Evolutionary conservation across 2,329 filamentous ascomycete species (phyloP).

Genomic region (Bisporella sp.): DNA sequence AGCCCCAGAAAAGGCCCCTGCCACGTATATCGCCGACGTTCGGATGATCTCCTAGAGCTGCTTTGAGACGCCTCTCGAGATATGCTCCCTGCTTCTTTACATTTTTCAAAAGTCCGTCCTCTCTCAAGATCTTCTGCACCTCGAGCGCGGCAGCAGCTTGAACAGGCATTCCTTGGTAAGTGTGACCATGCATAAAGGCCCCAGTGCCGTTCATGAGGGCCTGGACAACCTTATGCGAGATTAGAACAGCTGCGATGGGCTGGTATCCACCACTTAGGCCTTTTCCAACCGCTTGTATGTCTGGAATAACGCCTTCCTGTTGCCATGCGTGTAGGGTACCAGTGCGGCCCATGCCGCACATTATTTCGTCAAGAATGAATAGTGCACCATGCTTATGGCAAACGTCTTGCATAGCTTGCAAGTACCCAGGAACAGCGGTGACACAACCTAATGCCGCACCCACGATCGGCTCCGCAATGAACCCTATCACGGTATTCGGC

Average conservation of each 20-base stretch:
- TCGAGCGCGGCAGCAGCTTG: slow-evolving; percentile 55
- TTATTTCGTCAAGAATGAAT: slow-evolving; percentile 71
- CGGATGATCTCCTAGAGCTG: slow-evolving; percentile 35
- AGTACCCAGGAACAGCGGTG: slow-evolving; percentile 59
- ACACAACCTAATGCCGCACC: slow-evolving; percentile 67
- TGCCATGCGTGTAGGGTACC: slow-evolving; percentile 51
- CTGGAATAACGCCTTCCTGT: slow-evolving; percentile 46
- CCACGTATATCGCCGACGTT: slow-evolving; percentile 57
- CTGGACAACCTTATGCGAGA: slow-evolving; percentile 43
- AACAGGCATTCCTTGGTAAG: slow-evolving; percentile 54
- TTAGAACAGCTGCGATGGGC: slow-evolving; percentile 53
- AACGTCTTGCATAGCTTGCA: slow-evolving; percentile 58
- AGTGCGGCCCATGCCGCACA: slow-evolving; percentile 49
- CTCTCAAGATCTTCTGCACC: slow-evolving; percentile 50
- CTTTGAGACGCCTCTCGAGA: slow-evolving; percentile 37
- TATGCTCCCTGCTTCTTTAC: slow-evolving; percentile 45
- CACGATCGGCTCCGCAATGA: slow-evolving; percentile 58
- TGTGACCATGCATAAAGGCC: slow-evolving; percentile 32
- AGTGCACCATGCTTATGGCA: slow-evolving; percentile 67
- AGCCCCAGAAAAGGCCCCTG: slow-evolving; percentile 49
- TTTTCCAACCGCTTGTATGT: slow-evolving; percentile 62
- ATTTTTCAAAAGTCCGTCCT: slow-evolving; percentile 52
- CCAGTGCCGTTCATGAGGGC: slow-evolving; percentile 22
- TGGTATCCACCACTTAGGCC: slow-evolving; percentile 57
- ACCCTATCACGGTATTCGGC: slow-evolving; percentile 55